These are phyloP conservation scores for Glomus cerebriforme DNA, from an alignment of 192 early-diverging fungal genomes.

Conservation along the genomic window DNA sequence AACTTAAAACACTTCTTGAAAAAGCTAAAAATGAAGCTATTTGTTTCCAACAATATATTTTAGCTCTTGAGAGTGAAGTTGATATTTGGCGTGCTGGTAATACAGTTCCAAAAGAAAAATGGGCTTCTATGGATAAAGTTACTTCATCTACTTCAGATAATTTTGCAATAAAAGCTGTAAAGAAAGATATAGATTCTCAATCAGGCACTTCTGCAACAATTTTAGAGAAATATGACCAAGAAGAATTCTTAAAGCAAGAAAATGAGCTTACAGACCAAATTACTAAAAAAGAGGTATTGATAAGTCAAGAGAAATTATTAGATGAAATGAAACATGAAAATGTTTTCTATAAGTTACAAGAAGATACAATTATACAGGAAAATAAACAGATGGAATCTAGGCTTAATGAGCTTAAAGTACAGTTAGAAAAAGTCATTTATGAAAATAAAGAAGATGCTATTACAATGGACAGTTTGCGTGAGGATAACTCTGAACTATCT, in stretches of 20 bases:
- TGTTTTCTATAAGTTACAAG: slow-evolving; percentile 64
- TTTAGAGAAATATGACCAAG: slow-evolving; percentile 86
- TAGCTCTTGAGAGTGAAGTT: slow-evolving; percentile 86
- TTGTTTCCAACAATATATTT: slow-evolving; percentile 81
- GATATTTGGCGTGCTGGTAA: slow-evolving; percentile 85
- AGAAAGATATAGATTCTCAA: slow-evolving; percentile 45
- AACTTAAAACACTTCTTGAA: slow-evolving; percentile 94
- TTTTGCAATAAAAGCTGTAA: slow-evolving; percentile 18
- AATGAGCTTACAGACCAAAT: slow-evolving; percentile 94
- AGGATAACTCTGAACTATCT: slow-evolving; percentile 77
- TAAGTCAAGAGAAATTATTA: slow-evolving; percentile 57
- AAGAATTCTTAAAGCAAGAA: slow-evolving; percentile 93
- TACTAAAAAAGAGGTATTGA: slow-evolving; percentile 89
- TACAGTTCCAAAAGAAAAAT: slow-evolving; percentile 62
- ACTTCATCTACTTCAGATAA: slow-evolving; percentile 46
- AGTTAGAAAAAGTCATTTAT: slow-evolving; percentile 87
- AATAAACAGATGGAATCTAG: slow-evolving; percentile 74
- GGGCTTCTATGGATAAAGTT: slow-evolving; percentile 58
- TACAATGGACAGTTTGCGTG: slow-evolving; percentile 85
- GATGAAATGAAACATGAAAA: slow-evolving; percentile 76
- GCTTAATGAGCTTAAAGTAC: slow-evolving; percentile 74
- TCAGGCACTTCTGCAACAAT: slow-evolving; percentile 75
- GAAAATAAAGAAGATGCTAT: slow-evolving; percentile 88
- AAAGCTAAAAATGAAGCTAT: slow-evolving; percentile 81
- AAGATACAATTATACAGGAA: slow-evolving; percentile 54